Evolutionary conservation across 2,329 filamentous ascomycete genomes (phyloP).

Genomic region (Colletotrichum ledebouriae): DNA sequence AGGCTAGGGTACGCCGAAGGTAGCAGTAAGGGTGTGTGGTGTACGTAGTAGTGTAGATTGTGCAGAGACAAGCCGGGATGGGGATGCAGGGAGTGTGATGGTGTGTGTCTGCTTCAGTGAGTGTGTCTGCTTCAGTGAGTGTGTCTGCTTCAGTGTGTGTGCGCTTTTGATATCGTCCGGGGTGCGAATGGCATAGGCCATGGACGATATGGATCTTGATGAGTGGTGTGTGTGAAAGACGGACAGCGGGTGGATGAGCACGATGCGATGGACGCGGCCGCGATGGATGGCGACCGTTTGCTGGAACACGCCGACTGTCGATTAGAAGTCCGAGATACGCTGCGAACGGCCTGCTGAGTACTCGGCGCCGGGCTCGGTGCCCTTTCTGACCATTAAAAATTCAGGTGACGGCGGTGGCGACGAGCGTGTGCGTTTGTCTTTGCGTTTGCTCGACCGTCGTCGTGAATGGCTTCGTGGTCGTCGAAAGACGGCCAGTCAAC

Average conservation of each 20-base stretch:
- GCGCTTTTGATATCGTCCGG: constrained; percentile 38
- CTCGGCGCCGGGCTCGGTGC: constrained; percentile 36
- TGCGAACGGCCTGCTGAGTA: constrained; percentile 5
- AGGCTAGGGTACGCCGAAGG: constrained; percentile 42
- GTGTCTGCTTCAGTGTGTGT: constrained; percentile 1
- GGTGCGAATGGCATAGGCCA: constrained; percentile 22
- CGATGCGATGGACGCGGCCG: neutral
- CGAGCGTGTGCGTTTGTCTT: constrained; percentile 36
- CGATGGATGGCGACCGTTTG: constrained; percentile 35
- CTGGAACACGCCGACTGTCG: constrained; percentile 38
- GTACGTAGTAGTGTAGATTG: constrained; percentile 2
- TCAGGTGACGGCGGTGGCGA: constrained; percentile 17
- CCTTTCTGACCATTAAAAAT: constrained; percentile 24
- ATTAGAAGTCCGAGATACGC: constrained; percentile 18
- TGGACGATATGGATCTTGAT: neutral
- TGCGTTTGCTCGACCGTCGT: constrained; percentile 36
- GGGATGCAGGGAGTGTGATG: constrained; percentile 37
- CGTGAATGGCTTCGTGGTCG: constrained; percentile 4
- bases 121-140: constrained; percentile 12
- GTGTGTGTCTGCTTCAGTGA: constrained; percentile 22
- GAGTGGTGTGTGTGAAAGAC: neutral
- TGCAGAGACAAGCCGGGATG: constrained; percentile 4
- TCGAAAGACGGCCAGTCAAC: constrained; percentile 20
- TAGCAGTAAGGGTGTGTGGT: constrained; percentile 40
- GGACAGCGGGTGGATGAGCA: too few relatives aligned